Conservation (phyloP, 1,284 basidiomycete species). For the Pisolithus thermaeus region DNA sequence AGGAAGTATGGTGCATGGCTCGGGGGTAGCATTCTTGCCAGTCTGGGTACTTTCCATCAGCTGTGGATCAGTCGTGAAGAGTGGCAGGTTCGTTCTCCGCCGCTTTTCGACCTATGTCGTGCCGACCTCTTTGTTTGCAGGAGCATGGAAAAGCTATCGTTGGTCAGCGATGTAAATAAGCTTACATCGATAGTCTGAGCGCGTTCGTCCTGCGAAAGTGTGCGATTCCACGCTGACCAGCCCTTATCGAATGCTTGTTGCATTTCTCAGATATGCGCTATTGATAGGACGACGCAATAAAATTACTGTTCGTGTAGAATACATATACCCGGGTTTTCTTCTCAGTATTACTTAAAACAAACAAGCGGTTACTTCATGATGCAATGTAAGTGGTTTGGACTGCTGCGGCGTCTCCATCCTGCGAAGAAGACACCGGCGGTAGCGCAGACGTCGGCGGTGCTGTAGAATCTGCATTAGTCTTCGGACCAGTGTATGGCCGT, state of each 20-base stretch:
- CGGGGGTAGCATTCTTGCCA: constrained; percentile 89
- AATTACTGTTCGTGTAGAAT: neutral
- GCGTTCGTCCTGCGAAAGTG: too few relatives aligned
- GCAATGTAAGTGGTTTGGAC: neutral
- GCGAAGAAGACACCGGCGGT: neutral
- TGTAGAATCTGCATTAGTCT: constrained; percentile 18
- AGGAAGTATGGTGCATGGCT: constrained; percentile 89
- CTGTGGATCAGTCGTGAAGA: constrained; percentile 91
- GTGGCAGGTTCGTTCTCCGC: constrained; percentile 63
- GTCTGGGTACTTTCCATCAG: constrained; percentile 94
- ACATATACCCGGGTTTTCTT: neutral
- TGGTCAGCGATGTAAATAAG: constrained; percentile 71
- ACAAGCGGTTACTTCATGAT: neutral
- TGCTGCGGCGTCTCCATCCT: neutral
- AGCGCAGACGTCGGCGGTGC: constrained; percentile 10
- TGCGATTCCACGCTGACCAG: too few relatives aligned
- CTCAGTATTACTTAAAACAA: neutral
- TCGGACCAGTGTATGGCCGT: constrained; percentile 31
- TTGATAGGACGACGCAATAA: neutral
- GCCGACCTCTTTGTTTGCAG: constrained; percentile 29
- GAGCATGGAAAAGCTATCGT: constrained; percentile 77
- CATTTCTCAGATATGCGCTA: too few relatives aligned
- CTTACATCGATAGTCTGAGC: too few relatives aligned
- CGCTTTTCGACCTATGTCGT: neutral
- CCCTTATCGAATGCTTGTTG: neutral